Conservation (phyloP, 2,329 filamentous ascomycete genomes). For the Colletotrichum musae region DNA sequence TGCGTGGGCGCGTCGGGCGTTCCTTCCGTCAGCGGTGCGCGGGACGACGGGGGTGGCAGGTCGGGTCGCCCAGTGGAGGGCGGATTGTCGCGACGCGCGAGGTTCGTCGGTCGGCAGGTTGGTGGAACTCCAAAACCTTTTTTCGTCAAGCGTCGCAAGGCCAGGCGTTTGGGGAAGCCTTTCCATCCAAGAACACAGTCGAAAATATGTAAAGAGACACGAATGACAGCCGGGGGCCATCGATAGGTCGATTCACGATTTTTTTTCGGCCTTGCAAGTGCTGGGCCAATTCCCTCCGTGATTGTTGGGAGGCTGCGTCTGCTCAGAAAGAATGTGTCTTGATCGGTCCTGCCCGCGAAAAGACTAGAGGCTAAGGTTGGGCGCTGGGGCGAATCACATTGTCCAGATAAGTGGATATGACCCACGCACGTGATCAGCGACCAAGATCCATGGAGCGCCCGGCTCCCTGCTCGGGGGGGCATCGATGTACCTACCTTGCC, state of each 20-base stretch:
- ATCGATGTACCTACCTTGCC: no score
- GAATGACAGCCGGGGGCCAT: conserved; percentile 39
- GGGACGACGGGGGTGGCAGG: conserved; percentile 40
- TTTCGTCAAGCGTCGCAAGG: conserved; percentile 54
- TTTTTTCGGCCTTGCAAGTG: conserved; percentile 36
- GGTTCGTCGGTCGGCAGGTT: conserved; percentile 43
- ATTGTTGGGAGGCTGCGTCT: conserved; percentile 46
- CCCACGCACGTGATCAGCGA: no score
- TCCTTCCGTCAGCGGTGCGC: conserved; percentile 33
- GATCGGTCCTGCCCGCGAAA: conserved; percentile 50
- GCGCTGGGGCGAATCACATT: no score
- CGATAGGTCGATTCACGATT: conserved; percentile 31
- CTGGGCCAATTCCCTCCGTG: conserved; percentile 42
- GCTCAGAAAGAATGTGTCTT: conserved; percentile 54
- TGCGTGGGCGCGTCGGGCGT: conserved; percentile 19
- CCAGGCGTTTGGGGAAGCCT: conserved; percentile 50
- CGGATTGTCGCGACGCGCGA: conserved; percentile 44
- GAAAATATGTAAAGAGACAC: conserved; percentile 35
- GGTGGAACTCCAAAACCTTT: conserved; percentile 58
- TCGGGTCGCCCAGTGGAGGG: conserved; percentile 40
- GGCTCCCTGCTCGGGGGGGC: no score
- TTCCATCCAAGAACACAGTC: conserved; percentile 43
- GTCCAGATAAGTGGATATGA: no score
- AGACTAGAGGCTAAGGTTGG: conserved; percentile 39
- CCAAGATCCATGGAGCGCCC: no score